phyloP scores from a whole-genome alignment of 2,329 filamentous ascomycete genomes.

The Endocalyx cinctus region DNA sequence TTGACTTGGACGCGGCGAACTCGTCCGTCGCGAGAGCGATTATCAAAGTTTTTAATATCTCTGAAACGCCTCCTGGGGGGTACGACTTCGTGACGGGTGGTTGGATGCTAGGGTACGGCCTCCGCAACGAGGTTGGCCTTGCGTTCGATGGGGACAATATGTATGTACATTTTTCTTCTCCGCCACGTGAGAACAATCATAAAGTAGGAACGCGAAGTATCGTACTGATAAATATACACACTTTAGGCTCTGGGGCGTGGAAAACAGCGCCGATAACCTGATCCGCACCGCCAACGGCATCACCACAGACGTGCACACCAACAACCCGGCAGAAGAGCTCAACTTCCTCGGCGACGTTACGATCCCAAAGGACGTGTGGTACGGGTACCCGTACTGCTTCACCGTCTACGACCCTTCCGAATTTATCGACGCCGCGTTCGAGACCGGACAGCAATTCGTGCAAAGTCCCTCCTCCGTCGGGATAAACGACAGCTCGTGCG shows the following conservation, averaged over 20 bases:
- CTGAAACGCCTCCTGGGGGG: constrained; percentile 16
- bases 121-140: constrained; percentile 58
- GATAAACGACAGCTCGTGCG: constrained; percentile 22
- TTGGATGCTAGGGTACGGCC: constrained; percentile 45
- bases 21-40: constrained; percentile 47
- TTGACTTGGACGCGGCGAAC: constrained; percentile 44
- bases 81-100: constrained; percentile 37
- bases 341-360: constrained; percentile 60
- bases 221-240: constrained; percentile 1
- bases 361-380: constrained; percentile 43
- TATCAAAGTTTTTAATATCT: constrained; percentile 44
- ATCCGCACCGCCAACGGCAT: constrained; percentile 36
- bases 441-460: constrained; percentile 30
- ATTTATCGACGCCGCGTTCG: constrained; percentile 25
- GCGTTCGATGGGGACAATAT: constrained; percentile 39
- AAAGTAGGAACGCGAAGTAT: too few relatives aligned
- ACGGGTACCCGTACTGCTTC: constrained; percentile 53
- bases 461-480: constrained; percentile 19
- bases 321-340: constrained; percentile 62
- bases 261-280: constrained; percentile 61
- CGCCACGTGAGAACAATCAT: too few relatives aligned
- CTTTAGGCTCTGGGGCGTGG: constrained; percentile 43
- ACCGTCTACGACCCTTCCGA: constrained; percentile 35
- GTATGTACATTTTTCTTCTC: constrained; percentile 34
- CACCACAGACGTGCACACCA: constrained; percentile 45